Base-by-base conservation (phyloP, 129 eudicot species). In the Kitagawia praeruptora region DNA sequence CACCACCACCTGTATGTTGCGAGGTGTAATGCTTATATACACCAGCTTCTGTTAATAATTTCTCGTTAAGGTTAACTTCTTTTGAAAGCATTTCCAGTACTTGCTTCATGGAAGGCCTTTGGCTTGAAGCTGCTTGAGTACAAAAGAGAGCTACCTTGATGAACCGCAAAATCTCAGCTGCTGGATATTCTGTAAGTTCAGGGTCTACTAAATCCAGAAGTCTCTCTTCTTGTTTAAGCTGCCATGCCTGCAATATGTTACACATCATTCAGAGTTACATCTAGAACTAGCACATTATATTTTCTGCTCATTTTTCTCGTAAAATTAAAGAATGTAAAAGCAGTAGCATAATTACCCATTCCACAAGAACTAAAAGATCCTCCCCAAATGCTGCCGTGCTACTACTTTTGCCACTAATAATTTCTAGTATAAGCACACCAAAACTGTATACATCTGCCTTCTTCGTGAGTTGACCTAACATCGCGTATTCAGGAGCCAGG, bases 381-480 rank as follows among this genome's bases (percentile, higher is more conserved):
- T 86, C 93, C 46, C 96, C 96, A 31, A 87, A 91, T 21, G 90
- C 89, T 4, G 91, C 83, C 67, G 77, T 84, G 63, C 89, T 85
- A 46, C 89, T 91, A 75, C 94, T 91, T 86, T 77, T 81, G 46
- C 98, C 93, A 69, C 97, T 93, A 37, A 91, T 74, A 46, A 91
- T 85, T 83, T 93, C 98, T 7, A 93, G 97, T 71, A 89, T 51
- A 75, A 93, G 93, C 48, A 93, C 90, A 39, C 98, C 97, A 84
- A 91, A 89, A 61, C 98, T 88, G 75, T 91, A 93, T 45, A 93
- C 93, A 75, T 93, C 98, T 19, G 83, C 95, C 83, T 93, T 91
- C 83, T 89, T 89, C 44, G 98, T 91, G 23, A 87, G 94, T 81
- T 88, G 90, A 75, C 96, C 98, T 45, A 88, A 80, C 84, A 85